A percentile compares a stretch with the other conserved stretches of the same genome.
Evolutionary conservation across 2,329 filamentous ascomycete species (phyloP).

Genomic region (Fusarium abutilonis): DNA sequence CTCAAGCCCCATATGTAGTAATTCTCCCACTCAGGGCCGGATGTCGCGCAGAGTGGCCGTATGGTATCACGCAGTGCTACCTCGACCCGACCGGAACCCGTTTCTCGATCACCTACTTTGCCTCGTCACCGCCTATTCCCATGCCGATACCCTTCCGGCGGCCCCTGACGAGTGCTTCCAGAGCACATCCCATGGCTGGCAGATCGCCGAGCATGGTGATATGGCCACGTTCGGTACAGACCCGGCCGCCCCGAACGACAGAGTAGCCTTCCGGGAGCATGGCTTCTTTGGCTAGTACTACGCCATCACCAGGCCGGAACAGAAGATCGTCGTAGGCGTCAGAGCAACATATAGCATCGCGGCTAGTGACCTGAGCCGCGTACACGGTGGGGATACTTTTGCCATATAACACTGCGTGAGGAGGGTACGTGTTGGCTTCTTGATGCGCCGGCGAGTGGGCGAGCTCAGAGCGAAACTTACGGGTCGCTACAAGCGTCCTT

Average conservation of each 20-base stretch:
- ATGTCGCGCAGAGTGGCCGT: constrained; percentile 1
- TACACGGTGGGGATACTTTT: constrained; percentile 88
- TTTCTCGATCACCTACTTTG: constrained; percentile 3
- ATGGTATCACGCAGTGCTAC: constrained; percentile 29
- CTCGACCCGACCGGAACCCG: constrained; percentile 19
- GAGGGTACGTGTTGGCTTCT: constrained; percentile 79
- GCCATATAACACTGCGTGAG: constrained; percentile 83
- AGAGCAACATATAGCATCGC: constrained; percentile 76
- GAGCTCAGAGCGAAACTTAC: constrained; percentile 80
- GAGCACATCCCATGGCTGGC: constrained; percentile 78
- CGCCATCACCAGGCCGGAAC: constrained; percentile 88
- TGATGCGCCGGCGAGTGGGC: constrained; percentile 68
- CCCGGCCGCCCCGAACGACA: constrained; percentile 75
- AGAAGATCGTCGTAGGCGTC: constrained; percentile 88
- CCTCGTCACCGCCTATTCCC: constrained; percentile 48
- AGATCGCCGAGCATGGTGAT: constrained; percentile 88
- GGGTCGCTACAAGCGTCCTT: constrained; percentile 76
- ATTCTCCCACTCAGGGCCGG: not conserved
- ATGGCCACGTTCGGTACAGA: constrained; percentile 86
- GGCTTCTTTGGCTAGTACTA: constrained; percentile 84
- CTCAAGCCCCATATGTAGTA: constrained; percentile 3
- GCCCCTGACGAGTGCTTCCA: constrained; percentile 74
- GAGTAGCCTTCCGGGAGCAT: constrained; percentile 86
- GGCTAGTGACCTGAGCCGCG: constrained; percentile 76
- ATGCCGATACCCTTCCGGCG: constrained; percentile 77